Conservation (phyloP, 371 early-diverging fungal genomes). For the Caulochytrium protostelioides region DNA sequence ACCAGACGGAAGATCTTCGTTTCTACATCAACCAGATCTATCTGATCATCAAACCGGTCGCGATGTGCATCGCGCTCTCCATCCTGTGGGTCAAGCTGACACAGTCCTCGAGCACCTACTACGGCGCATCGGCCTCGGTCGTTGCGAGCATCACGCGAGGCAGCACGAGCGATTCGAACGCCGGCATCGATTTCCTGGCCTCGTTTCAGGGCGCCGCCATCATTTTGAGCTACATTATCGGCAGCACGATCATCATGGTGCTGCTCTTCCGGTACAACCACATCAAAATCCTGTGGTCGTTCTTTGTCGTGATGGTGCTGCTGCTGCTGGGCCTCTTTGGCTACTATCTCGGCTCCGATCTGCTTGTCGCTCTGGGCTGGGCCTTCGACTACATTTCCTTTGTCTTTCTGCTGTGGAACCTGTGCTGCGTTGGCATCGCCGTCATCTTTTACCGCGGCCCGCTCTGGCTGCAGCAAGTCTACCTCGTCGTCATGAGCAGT, state of each 20-base stretch:
- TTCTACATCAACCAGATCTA: slow-evolving; percentile 63
- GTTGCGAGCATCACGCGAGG: slow-evolving; percentile 4
- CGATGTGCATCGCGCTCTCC: slow-evolving; percentile 45
- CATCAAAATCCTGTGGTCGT: slow-evolving; percentile 49
- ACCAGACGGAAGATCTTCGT: slow-evolving; percentile 27
- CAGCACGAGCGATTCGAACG: background rate
- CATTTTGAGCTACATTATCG: slow-evolving; percentile 54
- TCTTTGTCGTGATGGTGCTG: slow-evolving; percentile 51
- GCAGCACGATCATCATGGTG: slow-evolving; percentile 51
- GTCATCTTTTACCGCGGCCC: slow-evolving; percentile 70
- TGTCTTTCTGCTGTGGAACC: slow-evolving; percentile 55
- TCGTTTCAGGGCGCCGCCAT: slow-evolving; percentile 34
- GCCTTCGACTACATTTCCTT: slow-evolving; percentile 54
- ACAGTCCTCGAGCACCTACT: slow-evolving; percentile 4
- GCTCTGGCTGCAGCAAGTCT: slow-evolving; percentile 46
- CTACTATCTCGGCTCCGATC: slow-evolving; percentile 22
- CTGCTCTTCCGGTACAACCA: slow-evolving; percentile 47
- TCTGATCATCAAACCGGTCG: slow-evolving; percentile 53
- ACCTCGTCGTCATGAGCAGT: slow-evolving; percentile 56
- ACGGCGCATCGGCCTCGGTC: slow-evolving; percentile 22
- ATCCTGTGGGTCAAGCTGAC: slow-evolving; percentile 67
- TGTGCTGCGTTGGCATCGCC: slow-evolving; percentile 46
- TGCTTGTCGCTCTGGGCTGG: slow-evolving; percentile 16
- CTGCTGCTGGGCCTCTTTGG: slow-evolving; percentile 53
- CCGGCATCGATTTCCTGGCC: background rate